phyloP scores from a whole-genome alignment of 495 filamentous ascomycete genomes.

The Annulohypoxylon nitens region DNA sequence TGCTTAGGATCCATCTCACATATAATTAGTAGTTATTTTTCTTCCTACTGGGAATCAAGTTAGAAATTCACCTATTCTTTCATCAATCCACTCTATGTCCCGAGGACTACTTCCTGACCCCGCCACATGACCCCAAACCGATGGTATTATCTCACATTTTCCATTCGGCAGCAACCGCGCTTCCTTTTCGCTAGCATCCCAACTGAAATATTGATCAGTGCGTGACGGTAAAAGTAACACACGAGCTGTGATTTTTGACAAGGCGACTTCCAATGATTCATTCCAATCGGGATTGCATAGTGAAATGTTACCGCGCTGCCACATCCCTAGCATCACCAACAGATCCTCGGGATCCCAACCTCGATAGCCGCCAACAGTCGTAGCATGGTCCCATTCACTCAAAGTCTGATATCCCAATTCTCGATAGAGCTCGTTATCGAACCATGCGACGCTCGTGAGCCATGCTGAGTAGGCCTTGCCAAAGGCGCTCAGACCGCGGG shows the following conservation, averaged over 20 bases:
- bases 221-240: conserved; percentile 60
- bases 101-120: conserved; percentile 57
- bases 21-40: background rate
- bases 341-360: conserved; percentile 61
- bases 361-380: conserved; percentile 48
- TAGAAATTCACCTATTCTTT: conserved; percentile 14
- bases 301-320: conserved; percentile 62
- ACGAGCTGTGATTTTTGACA: conserved; percentile 55
- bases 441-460: conserved; percentile 60
- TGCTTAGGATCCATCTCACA: no score
- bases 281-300: conserved; percentile 46
- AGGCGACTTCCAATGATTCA: conserved; percentile 54
- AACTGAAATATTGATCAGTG: conserved; percentile 63
- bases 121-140: conserved; percentile 63
- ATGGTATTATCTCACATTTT: conserved; percentile 56
- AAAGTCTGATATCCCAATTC: conserved; percentile 53
- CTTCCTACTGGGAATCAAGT: background rate
- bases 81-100: conserved; percentile 58
- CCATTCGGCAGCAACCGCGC: conserved; percentile 56
- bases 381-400: conserved; percentile 53
- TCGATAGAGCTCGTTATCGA: conserved; percentile 55
- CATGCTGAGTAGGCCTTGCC: conserved; percentile 60
- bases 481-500: conserved; percentile 57
- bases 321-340: conserved; percentile 57
- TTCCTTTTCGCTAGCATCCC: conserved; percentile 59